Conservation (phyloP, 176 grass and related monocot genomes). For the Metroxylon sagu region DNA sequence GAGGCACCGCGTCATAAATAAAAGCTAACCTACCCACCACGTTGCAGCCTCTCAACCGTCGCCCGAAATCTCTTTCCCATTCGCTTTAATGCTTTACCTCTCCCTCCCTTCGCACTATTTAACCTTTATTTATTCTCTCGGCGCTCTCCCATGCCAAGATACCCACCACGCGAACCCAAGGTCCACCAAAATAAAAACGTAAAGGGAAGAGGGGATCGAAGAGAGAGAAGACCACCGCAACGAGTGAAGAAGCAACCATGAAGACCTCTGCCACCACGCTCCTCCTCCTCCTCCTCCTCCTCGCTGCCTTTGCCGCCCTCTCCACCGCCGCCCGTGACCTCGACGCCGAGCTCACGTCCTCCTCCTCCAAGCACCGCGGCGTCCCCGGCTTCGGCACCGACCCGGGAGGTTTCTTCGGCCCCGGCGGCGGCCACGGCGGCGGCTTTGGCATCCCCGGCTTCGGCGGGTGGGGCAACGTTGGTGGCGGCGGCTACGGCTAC, state of each 20-base stretch:
- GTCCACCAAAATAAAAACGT: background rate
- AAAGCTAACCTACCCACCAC: too few species aligned
- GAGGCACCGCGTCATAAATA: too few species aligned
- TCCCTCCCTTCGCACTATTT: background rate
- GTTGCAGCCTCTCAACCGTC: too few species aligned
- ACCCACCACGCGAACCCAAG: background rate
- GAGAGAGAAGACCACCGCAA: background rate
- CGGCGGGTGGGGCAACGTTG: conserved; percentile 47
- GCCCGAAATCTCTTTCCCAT: background rate
- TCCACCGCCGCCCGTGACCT: conserved; percentile 25
- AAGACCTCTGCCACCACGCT: conserved; percentile 11
- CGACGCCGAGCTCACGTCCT: background rate
- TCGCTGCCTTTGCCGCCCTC: conserved; percentile 7
- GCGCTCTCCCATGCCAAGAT: too few species aligned
- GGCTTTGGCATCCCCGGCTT: background rate
- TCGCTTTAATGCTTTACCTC: conserved; percentile 21
- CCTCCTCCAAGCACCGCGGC: background rate
- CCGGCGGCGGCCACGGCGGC: conserved; percentile 14
- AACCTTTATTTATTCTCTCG: too few species aligned
- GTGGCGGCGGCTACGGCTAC: conserved; percentile 21
- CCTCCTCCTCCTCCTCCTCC: conserved; percentile 24
- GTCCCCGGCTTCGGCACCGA: conserved; percentile 40
- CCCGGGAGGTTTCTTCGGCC: conserved; percentile 25
- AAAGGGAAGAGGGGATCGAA: too few species aligned
- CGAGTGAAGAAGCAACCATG: conserved; percentile 9